Percentiles rank a stretch among this genome's conserved stretches.
Conservation (phyloP, 2,329 filamentous ascomycete species). For the Aspergillus aculeatinus region DNA sequence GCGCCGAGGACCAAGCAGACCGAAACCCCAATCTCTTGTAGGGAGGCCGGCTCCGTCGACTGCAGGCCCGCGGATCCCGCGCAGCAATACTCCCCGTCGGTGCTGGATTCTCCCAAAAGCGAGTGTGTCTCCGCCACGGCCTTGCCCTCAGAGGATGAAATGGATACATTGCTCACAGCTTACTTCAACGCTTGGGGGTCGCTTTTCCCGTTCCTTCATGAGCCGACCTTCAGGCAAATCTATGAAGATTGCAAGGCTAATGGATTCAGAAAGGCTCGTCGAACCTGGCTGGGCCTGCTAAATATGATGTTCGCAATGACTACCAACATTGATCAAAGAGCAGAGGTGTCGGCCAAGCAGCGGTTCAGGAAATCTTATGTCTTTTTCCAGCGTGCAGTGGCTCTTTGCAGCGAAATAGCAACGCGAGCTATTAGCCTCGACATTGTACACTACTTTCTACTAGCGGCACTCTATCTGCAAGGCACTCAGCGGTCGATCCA, state of each 20-base stretch:
- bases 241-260: constrained; percentile 23
- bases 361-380: constrained; percentile 11
- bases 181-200: constrained; percentile 30
- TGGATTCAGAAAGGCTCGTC: constrained; percentile 21
- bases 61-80: not conserved
- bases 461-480: constrained; percentile 49
- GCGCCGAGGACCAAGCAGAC: too few relatives aligned
- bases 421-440: not conserved
- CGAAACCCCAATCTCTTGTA: too few relatives aligned
- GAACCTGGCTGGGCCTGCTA: constrained; percentile 33
- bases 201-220: constrained; percentile 32
- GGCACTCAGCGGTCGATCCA: constrained; percentile 55
- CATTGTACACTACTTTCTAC: not conserved
- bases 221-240: constrained; percentile 25
- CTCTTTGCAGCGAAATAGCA: not conserved
- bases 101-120: not conserved
- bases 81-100: not conserved
- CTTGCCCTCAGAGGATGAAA: not conserved
- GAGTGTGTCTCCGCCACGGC: not conserved
- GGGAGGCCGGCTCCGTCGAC: not conserved
- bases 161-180: not conserved
- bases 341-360: constrained; percentile 8
- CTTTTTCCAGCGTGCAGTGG: not conserved
- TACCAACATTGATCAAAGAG: constrained; percentile 13
- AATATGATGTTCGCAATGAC: constrained; percentile 34